Evolutionary conservation across 306 rosid species (phyloP), one percentile per base, ranked within the genome.

Genomic region (Vachellia collinsii): DNA sequence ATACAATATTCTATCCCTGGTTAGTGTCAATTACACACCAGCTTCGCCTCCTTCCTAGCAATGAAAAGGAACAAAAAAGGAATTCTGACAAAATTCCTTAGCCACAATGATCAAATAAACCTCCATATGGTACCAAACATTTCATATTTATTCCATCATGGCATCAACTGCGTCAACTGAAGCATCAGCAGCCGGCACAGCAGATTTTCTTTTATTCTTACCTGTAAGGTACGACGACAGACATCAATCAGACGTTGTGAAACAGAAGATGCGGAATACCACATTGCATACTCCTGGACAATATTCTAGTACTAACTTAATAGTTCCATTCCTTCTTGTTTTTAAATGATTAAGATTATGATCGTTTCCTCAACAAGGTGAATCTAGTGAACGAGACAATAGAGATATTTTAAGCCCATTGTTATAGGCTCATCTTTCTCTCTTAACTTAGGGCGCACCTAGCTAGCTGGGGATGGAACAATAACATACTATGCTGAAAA

Each of bases 131-230:
- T 44, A 11, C 74, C 74, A 62, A 58, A 19, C 46, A 12, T 50
- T 29, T 46, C 82, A 54, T 25, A 47, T 23, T 77, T 77, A 93
- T 67, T 89, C 92, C 72, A 89, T 51, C 97, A 91, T 93, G 70
- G 79, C 83, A 69, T 91, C 92, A 23, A 34, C 76, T 7, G 90
- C 82, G 70, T 91, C 92, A 22, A n/a, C 78, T 7, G 90, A 80
- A 78, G 69, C 79, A 77, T 83, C 85, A 65, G 88, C 77, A 53
- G 86, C 80, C 0, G 86, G 75, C 65, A 41, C 87, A n/a, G 86
- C 70, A 53, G 88, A 74, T 79, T 89, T 93, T 47, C 88, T 79
- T 83, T 88, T 93, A 78, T 77, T 84, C 85, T 85, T 89, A 61
- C 88, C 96, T 91, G 92, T 53, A 79, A 3, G 54, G 56, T 64